phyloP scores from a whole-genome alignment of 2,329 filamentous ascomycete species.

The Rugonectria rugulosa region DNA sequence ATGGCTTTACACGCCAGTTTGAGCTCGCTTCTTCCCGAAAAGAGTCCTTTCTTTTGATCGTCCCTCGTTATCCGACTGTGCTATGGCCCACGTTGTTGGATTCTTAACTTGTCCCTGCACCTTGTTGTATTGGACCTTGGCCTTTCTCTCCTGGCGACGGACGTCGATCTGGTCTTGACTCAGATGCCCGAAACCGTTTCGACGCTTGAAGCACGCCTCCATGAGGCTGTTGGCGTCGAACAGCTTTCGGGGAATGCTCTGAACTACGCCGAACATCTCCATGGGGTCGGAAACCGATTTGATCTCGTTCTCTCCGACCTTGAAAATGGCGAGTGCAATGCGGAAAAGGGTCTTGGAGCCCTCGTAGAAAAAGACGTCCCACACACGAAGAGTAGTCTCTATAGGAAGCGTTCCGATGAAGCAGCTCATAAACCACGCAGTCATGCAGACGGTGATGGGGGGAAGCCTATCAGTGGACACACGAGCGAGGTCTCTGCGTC shows the following conservation, averaged over 20 bases:
- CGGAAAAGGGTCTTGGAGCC: conserved; percentile 94
- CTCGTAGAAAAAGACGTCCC: conserved; percentile 97
- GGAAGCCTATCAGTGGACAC: conserved; percentile 69
- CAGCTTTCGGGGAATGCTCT: conserved; percentile 81
- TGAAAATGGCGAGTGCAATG: conserved; percentile 90
- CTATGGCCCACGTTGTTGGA: conserved; percentile 41
- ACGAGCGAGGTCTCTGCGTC: conserved; percentile 47
- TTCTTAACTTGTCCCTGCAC: conserved; percentile 37
- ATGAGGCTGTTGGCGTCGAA: conserved; percentile 84
- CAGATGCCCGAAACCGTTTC: conserved; percentile 81
- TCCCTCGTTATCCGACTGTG: conserved; percentile 40
- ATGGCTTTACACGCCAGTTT: conserved; percentile 23
- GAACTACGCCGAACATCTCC: conserved; percentile 95
- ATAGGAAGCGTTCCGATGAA: conserved; percentile 93
- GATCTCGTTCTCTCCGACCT: conserved; percentile 83
- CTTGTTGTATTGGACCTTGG: conserved; percentile 56
- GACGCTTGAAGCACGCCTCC: conserved; percentile 82
- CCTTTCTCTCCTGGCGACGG: conserved; percentile 72
- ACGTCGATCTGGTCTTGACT: conserved; percentile 84
- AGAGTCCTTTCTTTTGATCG: conserved; percentile 50
- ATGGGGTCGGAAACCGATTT: conserved; percentile 82
- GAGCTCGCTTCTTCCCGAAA: conserved; percentile 50
- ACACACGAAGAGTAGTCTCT: conserved; percentile 89
- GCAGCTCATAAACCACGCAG: conserved; percentile 97
- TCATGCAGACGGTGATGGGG: conserved; percentile 90